Evolutionary conservation across 371 early-diverging fungal species (phyloP).

Genomic region (Apophysomyces variabilis): DNA sequence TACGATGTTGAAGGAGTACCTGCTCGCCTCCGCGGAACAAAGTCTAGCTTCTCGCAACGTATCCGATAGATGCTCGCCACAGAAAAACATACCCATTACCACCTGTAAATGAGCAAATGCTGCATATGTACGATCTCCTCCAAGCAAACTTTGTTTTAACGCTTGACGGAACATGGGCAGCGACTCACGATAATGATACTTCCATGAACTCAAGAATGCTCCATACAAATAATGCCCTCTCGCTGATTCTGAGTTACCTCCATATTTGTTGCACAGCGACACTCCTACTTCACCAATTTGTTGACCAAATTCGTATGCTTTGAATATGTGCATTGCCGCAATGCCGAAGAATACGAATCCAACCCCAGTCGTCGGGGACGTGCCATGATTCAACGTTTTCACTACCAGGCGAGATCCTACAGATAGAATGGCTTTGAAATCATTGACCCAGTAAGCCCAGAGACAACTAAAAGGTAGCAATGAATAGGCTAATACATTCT

Average conservation of each 20-base stretch:
- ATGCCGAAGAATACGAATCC: slow-evolving; percentile 53
- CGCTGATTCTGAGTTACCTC: slow-evolving; percentile 47
- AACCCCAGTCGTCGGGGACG: slow-evolving; percentile 48
- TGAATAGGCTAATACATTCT: not conserved
- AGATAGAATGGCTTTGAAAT: slow-evolving; percentile 35
- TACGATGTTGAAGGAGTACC: not conserved
- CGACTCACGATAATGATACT: slow-evolving; percentile 40
- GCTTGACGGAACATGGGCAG: slow-evolving; percentile 43
- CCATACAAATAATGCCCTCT: slow-evolving; percentile 43
- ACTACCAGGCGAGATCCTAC: slow-evolving; percentile 35
- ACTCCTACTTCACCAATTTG: slow-evolving; percentile 49
- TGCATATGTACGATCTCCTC: slow-evolving; percentile 49
- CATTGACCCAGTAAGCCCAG: slow-evolving; percentile 49
- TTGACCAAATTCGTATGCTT: slow-evolving; percentile 47
- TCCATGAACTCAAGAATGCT: slow-evolving; percentile 43
- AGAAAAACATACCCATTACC: slow-evolving; percentile 34
- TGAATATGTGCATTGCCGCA: slow-evolving; percentile 44
- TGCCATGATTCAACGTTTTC: slow-evolving; percentile 44
- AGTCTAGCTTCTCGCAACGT: slow-evolving; percentile 40
- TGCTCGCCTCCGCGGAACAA: slow-evolving; percentile 37
- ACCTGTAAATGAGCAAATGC: slow-evolving; percentile 45
- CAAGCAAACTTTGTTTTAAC: slow-evolving; percentile 43
- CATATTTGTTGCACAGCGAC: slow-evolving; percentile 40
- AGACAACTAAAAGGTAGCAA: slow-evolving; percentile 25
- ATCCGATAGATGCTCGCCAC: slow-evolving; percentile 42